phyloP scores from a whole-genome alignment of 768 basidiomycete genomes.

The Suillus occidentalis region DNA sequence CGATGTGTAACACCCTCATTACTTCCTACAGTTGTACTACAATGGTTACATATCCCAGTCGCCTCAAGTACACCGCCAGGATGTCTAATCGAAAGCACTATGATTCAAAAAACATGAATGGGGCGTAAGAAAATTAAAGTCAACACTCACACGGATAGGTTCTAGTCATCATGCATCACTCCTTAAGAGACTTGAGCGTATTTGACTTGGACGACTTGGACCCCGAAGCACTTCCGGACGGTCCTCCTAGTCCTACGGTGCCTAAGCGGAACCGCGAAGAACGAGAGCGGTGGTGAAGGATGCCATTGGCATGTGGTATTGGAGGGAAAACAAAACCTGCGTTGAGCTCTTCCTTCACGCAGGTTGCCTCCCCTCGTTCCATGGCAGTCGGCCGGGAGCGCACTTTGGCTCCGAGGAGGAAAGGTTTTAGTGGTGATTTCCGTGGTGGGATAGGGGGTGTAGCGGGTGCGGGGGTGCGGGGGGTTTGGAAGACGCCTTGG shows the following conservation, averaged over 20 bases:
- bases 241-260: not conserved
- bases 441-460: not conserved
- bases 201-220: conserved; percentile 4
- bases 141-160: not conserved
- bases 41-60: not conserved
- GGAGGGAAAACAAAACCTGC: conserved; percentile 46
- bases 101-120: not conserved
- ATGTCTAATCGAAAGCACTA: not conserved
- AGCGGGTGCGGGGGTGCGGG: conserved; percentile 1
- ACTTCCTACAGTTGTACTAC: not conserved
- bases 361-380: conserved; percentile 38
- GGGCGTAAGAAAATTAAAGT: not conserved
- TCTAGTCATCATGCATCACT: not conserved
- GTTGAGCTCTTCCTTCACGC: conserved; percentile 37
- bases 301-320: not conserved
- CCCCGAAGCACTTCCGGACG: not conserved
- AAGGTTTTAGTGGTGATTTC: conserved; percentile 11
- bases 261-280: conserved; percentile 7
- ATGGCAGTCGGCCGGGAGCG: conserved; percentile 35
- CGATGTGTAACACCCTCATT: not conserved
- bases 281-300: conserved; percentile 14
- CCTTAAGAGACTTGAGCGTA: conserved; percentile 10
- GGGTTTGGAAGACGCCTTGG: conserved; percentile 8
- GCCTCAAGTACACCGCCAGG: not conserved
- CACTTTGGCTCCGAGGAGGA: conserved; percentile 30